Base-by-base conservation (phyloP, 176 grass and related monocot genomes). In the Coix lacrymajobi region DNA sequence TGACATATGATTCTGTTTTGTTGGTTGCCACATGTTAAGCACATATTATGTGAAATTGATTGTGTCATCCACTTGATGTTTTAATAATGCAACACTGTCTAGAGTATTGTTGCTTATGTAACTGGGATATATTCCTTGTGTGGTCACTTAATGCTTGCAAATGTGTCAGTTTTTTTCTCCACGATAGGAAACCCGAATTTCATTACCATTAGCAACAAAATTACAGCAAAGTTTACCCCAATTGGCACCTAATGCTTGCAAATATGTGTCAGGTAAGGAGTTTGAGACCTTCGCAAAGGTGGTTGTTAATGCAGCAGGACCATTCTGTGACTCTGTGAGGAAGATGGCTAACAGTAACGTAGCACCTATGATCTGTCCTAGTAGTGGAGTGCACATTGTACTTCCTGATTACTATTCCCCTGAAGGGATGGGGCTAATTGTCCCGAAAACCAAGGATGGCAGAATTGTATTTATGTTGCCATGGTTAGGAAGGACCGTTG, bases 381-480 rank as follows among this genome's bases (percentile, higher is more conserved):
- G 92, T 48, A 95, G 91, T 38, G 96, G 96, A 14, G 96, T 93
- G 76, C 96, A 98, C 70, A 88, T 98, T 91, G 89, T 98, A 73
- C 84, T 98, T 83, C 96, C 96, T 69, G 96, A 98, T 84, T 95
- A 98, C 74, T 98, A 98, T 79, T 98, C 91, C 60, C 96, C 91
- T 40, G 91, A 98, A 65, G 91, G 91, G 24, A 98, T 95, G 92
- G 92, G 96, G 2, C 78, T 98, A 75, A 98, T 98, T 78, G 92
- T 98, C 70, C 96, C 96, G 33, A 95, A 98, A 93, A 98, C 96
- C 30, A 95, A 98, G 87, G 96, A 98, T 95, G 96, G 92, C 45
- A 91, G 96, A 85, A 83, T 98, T 69, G 88, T 91, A 40, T 98
- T 98, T 81, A 98, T 98, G 96, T 83, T 98, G 48, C 96, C 96